These are phyloP conservation scores for Apostasia ramifera DNA, from an alignment of 106 monocot genomes.

Conservation along the genomic window DNA sequence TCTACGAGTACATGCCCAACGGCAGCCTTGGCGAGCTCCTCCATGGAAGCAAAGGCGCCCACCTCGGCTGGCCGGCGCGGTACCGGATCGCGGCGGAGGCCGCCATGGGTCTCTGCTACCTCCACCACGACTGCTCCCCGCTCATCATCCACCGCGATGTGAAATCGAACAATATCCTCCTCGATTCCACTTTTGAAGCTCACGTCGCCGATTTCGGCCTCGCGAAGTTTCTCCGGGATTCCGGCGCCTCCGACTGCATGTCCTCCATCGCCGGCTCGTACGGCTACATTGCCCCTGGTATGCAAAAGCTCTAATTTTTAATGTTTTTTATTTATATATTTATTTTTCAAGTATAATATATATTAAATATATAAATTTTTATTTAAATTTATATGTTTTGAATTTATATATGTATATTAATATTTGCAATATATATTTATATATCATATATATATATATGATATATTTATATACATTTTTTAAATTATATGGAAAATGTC, in stretches of 20 bases:
- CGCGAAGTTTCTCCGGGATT: constrained; percentile 56
- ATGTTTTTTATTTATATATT: neutral
- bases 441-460: no score
- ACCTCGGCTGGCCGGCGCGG: constrained; percentile 67
- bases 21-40: constrained; percentile 86
- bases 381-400: no score
- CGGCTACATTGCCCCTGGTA: constrained; percentile 96
- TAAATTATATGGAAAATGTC: neutral
- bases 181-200: constrained; percentile 76
- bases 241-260: constrained; percentile 82
- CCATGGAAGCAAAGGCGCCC: constrained; percentile 79
- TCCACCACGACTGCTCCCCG: constrained; percentile 91
- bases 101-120: constrained; percentile 77
- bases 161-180: constrained; percentile 82
- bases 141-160: constrained; percentile 81
- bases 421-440: no score
- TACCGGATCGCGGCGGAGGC: constrained; percentile 72
- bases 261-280: constrained; percentile 91
- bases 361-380: no score
- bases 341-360: neutral
- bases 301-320: neutral
- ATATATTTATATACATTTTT: neutral
- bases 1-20: constrained; percentile 96
- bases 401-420: no score
- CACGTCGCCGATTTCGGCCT: constrained; percentile 97